Conservation (phyloP, 495 filamentous ascomycete species). For the Aspergillus saccharolyticus region DNA sequence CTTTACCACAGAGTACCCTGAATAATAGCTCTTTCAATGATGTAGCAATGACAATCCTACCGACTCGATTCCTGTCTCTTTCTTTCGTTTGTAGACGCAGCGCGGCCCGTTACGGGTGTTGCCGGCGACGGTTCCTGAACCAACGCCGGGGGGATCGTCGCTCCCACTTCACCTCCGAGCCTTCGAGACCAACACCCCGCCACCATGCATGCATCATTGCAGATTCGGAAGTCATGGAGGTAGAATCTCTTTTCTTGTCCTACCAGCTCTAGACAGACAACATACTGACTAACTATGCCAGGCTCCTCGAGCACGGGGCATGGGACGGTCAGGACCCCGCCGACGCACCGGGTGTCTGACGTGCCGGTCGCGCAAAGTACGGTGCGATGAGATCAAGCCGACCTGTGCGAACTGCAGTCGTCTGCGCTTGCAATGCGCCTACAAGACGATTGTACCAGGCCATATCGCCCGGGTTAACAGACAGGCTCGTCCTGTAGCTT, state of each 20-base stretch:
- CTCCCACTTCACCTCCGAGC: not conserved
- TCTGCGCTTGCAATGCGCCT: conserved; percentile 32
- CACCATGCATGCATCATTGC: not conserved
- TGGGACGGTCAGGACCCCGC: conserved; percentile 38
- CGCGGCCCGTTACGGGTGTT: not conserved
- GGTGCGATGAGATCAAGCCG: conserved; percentile 40
- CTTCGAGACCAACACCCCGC: not conserved
- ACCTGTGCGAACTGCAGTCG: conserved; percentile 37
- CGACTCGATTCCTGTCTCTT: not conserved
- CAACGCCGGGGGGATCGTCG: not conserved
- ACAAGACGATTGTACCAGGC: conserved; percentile 24
- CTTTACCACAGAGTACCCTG: not conserved
- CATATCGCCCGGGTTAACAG: conserved; percentile 9
- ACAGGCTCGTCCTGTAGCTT: conserved; percentile 10
- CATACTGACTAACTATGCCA: conserved; percentile 7
- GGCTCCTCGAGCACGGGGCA: conserved; percentile 34
- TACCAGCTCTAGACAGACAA: not conserved
- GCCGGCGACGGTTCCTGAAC: not conserved
- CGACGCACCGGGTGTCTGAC: conserved; percentile 43
- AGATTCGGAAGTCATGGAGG: not conserved
- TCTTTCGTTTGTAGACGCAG: not conserved
- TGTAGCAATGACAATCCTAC: not conserved
- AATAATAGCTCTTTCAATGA: not conserved
- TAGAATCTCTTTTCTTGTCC: not conserved
- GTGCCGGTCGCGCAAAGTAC: conserved; percentile 43